Percentiles rank a stretch among this genome's conserved stretches.
Evolutionary conservation across 2,329 filamentous ascomycete genomes (phyloP).

Genomic region (Curvularia lunata): DNA sequence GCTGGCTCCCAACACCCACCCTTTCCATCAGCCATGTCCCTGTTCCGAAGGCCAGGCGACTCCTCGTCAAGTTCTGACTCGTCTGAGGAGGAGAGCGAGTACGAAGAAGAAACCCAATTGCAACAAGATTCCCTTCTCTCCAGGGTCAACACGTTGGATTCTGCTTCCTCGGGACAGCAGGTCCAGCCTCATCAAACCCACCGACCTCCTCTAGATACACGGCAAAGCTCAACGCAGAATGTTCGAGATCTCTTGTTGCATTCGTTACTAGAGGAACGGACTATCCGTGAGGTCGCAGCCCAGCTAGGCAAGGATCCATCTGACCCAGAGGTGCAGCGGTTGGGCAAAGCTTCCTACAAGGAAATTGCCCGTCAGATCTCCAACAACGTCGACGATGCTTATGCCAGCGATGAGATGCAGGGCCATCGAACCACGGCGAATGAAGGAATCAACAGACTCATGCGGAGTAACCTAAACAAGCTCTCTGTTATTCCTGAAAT

Average conservation of each 20-base stretch:
- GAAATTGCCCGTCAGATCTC: conserved; percentile 48
- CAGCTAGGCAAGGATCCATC: conserved; percentile 41
- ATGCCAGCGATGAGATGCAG: conserved; percentile 50
- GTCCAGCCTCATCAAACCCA: conserved; percentile 15
- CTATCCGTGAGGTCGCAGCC: conserved; percentile 48
- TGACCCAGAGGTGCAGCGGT: conserved; percentile 47
- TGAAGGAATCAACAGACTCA: conserved; percentile 47
- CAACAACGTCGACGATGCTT: conserved; percentile 46
- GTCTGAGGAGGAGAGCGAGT: conserved; percentile 29
- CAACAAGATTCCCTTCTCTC: conserved; percentile 32
- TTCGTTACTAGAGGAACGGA: conserved; percentile 55
- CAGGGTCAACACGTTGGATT: conserved; percentile 39
- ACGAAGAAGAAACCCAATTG: conserved; percentile 24
- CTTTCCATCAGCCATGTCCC: conserved; percentile 30
- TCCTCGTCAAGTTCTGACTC: conserved; percentile 41
- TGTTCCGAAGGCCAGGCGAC: conserved; percentile 46
- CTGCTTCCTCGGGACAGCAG: conserved; percentile 26
- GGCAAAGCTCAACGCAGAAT: conserved; percentile 33
- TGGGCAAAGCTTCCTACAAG: conserved; percentile 50
- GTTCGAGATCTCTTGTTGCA: conserved; percentile 52
- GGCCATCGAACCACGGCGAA: conserved; percentile 43
- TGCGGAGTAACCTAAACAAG: conserved; percentile 33
- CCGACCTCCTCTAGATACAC: conserved; percentile 22
- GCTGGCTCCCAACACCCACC: conserved; percentile 3
- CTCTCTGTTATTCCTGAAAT: conserved; percentile 29